Percentiles rank a stretch among this genome's conserved stretches.
Evolutionary conservation across 495 filamentous ascomycete genomes (phyloP).

Genomic region (Hypoxylon trugodes): DNA sequence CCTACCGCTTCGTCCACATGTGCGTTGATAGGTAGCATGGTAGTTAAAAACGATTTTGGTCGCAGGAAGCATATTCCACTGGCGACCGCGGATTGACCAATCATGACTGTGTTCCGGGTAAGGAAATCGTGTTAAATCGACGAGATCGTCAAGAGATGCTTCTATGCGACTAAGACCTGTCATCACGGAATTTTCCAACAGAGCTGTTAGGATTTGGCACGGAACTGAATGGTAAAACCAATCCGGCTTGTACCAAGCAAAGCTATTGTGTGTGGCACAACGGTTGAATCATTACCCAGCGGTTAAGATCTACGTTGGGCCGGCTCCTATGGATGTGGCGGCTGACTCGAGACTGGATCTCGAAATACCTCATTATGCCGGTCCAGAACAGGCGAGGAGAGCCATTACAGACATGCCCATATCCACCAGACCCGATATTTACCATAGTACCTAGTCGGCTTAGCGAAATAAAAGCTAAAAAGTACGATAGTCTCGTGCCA

Average conservation of each 20-base stretch:
- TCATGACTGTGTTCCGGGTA: constrained; percentile 13
- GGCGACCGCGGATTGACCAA: constrained; percentile 28
- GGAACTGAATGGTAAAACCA: constrained; percentile 17
- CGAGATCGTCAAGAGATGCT: constrained; percentile 25
- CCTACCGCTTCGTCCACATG: constrained; percentile 9
- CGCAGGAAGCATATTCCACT: constrained; percentile 31
- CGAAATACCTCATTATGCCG: constrained; percentile 34
- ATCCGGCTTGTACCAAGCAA: constrained; percentile 25
- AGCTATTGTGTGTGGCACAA: constrained; percentile 15
- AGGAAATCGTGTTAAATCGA: constrained; percentile 8
- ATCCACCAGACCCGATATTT: neutral
- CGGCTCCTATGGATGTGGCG: constrained; percentile 25
- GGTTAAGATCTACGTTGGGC: constrained; percentile 22
- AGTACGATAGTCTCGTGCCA: constrained; percentile 25
- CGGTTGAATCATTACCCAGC: constrained; percentile 12
- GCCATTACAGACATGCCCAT: constrained; percentile 20
- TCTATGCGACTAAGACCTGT: constrained; percentile 26
- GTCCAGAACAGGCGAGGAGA: constrained; percentile 27
- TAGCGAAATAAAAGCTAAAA: constrained; percentile 9
- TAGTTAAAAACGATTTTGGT: constrained; percentile 28
- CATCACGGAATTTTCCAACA: constrained; percentile 21
- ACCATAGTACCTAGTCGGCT: neutral
- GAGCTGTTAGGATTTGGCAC: constrained; percentile 12
- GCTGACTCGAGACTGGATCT: constrained; percentile 29
- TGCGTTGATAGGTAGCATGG: constrained; percentile 24